phyloP scores from a whole-genome alignment of 2,329 filamentous ascomycete species.

The Neoarthrinium moseri region DNA sequence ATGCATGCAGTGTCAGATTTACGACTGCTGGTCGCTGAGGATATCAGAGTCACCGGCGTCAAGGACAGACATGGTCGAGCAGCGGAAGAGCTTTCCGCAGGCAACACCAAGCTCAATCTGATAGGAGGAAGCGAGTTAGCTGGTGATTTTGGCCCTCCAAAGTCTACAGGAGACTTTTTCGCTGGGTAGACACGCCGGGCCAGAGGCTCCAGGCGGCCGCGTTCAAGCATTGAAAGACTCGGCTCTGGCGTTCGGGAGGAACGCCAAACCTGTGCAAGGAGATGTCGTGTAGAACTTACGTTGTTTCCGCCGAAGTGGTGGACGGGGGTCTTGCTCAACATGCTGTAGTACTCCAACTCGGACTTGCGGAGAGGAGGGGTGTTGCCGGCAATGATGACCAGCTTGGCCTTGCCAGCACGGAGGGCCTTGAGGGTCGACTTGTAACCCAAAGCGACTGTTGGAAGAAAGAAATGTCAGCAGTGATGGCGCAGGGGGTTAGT shows the following conservation, averaged over 20 bases:
- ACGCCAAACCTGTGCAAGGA: too few species aligned
- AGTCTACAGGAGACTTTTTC: conserved; percentile 83
- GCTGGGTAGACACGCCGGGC: conserved; percentile 64
- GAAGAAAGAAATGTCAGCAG: conserved; percentile 30
- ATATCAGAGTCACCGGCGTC: conserved; percentile 99
- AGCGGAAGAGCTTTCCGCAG: conserved; percentile 98
- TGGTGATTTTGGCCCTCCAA: conserved; percentile 78
- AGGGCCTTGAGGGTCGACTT: conserved; percentile 87
- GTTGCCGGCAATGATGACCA: conserved; percentile 76
- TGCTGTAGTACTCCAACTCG: conserved; percentile 93
- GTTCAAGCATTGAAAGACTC: not conserved
- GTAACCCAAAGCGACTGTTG: conserved; percentile 89
- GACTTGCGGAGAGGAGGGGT: conserved; percentile 96
- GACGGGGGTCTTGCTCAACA: conserved; percentile 90
- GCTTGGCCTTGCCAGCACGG: conserved; percentile 95
- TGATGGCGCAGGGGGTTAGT: too few species aligned
- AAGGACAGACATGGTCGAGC: conserved; percentile 94
- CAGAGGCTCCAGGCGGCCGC: conserved; percentile 8
- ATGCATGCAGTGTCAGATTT: conserved; percentile 33
- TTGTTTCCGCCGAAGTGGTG: conserved; percentile 99
- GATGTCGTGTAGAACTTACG: conserved; percentile 72
- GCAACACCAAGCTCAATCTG: conserved; percentile 98
- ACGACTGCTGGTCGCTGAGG: conserved; percentile 72
- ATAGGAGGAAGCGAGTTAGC: conserved; percentile 41
- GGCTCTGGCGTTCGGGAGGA: too few species aligned